phyloP scores from a whole-genome alignment of 176 grass and related monocot genomes.

The Rhynchospora tenuis region DNA sequence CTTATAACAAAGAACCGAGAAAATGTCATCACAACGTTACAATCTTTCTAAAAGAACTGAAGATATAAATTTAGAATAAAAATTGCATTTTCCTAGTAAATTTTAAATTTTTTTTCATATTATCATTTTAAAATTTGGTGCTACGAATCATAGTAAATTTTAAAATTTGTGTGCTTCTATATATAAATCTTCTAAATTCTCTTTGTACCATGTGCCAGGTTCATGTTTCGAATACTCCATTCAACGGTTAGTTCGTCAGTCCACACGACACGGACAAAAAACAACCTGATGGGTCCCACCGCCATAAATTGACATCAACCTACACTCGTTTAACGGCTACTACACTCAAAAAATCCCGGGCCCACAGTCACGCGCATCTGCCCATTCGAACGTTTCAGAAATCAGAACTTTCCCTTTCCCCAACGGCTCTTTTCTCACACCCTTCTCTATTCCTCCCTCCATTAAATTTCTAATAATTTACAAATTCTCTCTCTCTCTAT shows the following conservation, averaged over 20 bases:
- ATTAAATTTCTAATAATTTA: slow-evolving; percentile 12
- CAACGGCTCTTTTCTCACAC: slow-evolving; percentile 50
- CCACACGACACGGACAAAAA: background rate
- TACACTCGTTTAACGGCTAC: slow-evolving; percentile 57
- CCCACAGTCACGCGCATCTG: background rate
- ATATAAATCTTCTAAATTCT: no score
- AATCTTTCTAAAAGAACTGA: no score
- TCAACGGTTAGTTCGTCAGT: slow-evolving; percentile 47
- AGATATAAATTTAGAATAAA: no score
- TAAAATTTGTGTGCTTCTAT: no score
- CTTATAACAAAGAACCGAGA: no score
- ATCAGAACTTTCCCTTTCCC: slow-evolving; percentile 18
- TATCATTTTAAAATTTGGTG: no score
- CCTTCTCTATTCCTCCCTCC: background rate
- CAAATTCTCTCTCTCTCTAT: background rate
- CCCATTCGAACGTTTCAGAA: slow-evolving; percentile 54
- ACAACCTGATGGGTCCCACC: background rate
- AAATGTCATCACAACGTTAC: no score
- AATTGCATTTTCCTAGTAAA: no score
- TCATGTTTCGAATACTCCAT: slow-evolving; percentile 16
- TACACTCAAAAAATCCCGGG: slow-evolving; percentile 26
- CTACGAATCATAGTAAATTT: no score
- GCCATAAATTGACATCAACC: background rate
- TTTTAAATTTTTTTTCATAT: no score
- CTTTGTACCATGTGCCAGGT: slow-evolving; percentile 12